Percentiles rank a stretch among this genome's conserved stretches.
These are phyloP conservation scores for Bruguiera gymnorhiza DNA, from an alignment of 345 rosid genomes.

Conservation along the genomic window DNA sequence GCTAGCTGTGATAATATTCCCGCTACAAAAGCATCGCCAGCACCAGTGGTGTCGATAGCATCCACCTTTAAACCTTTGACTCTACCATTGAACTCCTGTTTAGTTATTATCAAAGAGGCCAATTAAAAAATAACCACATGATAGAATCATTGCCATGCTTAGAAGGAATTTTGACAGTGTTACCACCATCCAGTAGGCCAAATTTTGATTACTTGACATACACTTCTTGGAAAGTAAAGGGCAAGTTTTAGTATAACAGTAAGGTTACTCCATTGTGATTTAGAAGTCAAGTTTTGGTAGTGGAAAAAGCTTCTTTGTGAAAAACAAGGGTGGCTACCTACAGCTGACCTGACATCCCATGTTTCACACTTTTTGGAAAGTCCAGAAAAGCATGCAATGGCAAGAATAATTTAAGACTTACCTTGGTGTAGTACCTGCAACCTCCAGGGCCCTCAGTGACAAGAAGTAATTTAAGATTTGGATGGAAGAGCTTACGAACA, in stretches of 20 bases:
- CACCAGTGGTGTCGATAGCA: constrained; percentile 90
- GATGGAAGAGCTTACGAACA: constrained; percentile 68
- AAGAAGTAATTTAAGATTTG: constrained; percentile 75
- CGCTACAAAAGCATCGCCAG: constrained; percentile 98
- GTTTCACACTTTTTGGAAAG: too few species aligned
- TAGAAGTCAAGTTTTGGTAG: too few species aligned
- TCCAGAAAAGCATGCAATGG: neutral
- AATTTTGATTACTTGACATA: too few species aligned
- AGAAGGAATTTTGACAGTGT: neutral
- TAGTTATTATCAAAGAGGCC: neutral
- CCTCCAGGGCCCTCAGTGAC: constrained; percentile 87
- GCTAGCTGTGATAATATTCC: constrained; percentile 68
- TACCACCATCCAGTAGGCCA: too few species aligned
- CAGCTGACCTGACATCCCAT: too few species aligned
- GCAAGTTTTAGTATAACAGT: too few species aligned
- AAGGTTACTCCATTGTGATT: too few species aligned
- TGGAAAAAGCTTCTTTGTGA: too few species aligned
- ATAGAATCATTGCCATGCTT: neutral
- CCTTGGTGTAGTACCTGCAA: constrained; percentile 93
- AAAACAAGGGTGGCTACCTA: too few species aligned
- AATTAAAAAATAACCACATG: neutral
- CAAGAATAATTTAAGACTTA: constrained; percentile 20
- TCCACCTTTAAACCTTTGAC: constrained; percentile 75
- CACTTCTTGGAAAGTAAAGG: too few species aligned
- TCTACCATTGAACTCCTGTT: constrained; percentile 78